These are phyloP conservation scores for Vigna unguiculata DNA, from an alignment of 306 rosid genomes.

Conservation along the genomic window DNA sequence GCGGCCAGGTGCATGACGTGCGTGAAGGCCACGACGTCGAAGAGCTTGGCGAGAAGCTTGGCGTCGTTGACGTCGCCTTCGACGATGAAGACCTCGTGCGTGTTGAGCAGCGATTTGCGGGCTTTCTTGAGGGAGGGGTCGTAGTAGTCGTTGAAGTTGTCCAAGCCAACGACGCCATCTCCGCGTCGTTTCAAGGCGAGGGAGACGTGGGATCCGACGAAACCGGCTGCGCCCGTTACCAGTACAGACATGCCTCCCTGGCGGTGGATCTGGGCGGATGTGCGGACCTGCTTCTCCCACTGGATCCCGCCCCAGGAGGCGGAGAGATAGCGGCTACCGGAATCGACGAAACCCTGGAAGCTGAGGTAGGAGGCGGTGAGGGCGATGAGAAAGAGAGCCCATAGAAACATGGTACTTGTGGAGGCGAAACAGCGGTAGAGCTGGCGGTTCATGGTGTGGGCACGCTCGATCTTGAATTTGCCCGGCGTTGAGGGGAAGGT, in stretches of 20 bases:
- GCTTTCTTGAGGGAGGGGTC: constrained; percentile 83
- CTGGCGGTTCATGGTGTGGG: constrained; percentile 72
- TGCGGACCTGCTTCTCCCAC: constrained; percentile 91
- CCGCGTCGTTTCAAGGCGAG: constrained; percentile 73
- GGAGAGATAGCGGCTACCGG: constrained; percentile 70
- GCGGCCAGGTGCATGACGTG: constrained; percentile 95
- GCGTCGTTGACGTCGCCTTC: constrained; percentile 84
- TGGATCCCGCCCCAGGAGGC: constrained; percentile 93
- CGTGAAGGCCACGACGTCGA: constrained; percentile 79
- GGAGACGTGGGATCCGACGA: constrained; percentile 81
- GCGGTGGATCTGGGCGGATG: constrained; percentile 75
- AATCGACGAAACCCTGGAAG: constrained; percentile 75
- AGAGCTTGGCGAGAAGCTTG: constrained; percentile 66
- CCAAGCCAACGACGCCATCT: constrained; percentile 86
- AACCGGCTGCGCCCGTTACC: constrained; percentile 82
- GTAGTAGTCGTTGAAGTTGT: constrained; percentile 84
- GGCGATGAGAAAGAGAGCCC: constrained; percentile 84
- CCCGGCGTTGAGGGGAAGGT: constrained; percentile 86
- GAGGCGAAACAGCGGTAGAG: constrained; percentile 81
- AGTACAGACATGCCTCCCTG: constrained; percentile 77
- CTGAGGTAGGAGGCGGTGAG: constrained; percentile 80
- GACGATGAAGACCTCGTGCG: constrained; percentile 63
- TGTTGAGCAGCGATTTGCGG: constrained; percentile 54
- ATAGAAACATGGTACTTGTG: constrained; percentile 87
- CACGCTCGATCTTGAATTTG: constrained; percentile 81